Conservation (phyloP, 1,139 yeast genomes). For the Pichia sp. region DNA sequence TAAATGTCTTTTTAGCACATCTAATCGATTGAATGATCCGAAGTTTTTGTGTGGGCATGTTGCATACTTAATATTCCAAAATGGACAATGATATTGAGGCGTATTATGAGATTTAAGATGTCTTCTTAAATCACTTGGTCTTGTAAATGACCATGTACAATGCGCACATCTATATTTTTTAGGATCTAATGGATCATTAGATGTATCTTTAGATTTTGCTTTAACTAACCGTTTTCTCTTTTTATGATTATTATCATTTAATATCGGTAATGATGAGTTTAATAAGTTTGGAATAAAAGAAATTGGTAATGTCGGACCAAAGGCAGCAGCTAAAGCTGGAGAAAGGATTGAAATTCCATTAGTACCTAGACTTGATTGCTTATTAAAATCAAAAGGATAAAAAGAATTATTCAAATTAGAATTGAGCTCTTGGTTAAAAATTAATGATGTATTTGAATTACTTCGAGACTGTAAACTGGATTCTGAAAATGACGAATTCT, state of each 20-base stretch:
- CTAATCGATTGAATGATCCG: conserved; percentile 64
- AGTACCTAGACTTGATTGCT: not conserved
- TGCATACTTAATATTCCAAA: conserved; percentile 52
- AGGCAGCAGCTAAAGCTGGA: conserved; percentile 5
- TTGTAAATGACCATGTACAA: conserved; percentile 62
- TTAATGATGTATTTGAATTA: conserved; percentile 7
- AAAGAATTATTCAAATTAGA: not conserved
- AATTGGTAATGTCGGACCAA: conserved; percentile 8
- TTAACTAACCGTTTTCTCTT: not conserved
- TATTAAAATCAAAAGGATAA: conserved; percentile 3
- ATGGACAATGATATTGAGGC: conserved; percentile 67
- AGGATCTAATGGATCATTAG: conserved; percentile 18
- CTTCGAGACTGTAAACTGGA: conserved; percentile 16
- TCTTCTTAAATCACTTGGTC: conserved; percentile 61
- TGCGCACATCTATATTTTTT: conserved; percentile 49
- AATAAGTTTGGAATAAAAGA: conserved; percentile 7
- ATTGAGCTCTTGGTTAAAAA: conserved; percentile 1
- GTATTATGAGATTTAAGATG: conserved; percentile 58
- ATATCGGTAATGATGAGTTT: conserved; percentile 4
- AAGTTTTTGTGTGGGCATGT: conserved; percentile 64
- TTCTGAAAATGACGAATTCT: conserved; percentile 9
- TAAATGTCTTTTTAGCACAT: conserved; percentile 64
- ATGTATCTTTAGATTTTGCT: conserved; percentile 12
- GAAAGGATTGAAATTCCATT: conserved; percentile 1
- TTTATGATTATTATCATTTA: conserved; percentile 12